Conservation (phyloP, 1,284 basidiomycete species). For the Sutorius eximius region DNA sequence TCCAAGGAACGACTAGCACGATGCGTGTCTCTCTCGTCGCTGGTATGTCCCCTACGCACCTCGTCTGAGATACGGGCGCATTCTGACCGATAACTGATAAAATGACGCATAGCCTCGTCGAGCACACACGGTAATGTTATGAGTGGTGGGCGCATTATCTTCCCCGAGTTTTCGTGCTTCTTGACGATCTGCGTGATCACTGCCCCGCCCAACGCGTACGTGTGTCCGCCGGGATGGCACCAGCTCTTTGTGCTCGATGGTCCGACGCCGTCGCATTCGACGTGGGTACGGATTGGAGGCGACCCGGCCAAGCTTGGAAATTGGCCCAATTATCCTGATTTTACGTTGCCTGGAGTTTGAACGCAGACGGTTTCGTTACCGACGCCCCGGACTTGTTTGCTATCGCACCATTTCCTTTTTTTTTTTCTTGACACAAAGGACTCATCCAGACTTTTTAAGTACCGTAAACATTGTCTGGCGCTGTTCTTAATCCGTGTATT, state of each 20-base stretch:
- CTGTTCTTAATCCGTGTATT: too few relatives aligned
- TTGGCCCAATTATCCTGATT: conserved; percentile 66
- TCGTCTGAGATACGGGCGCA: not conserved
- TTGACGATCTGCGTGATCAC: conserved; percentile 65
- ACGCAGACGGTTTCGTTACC: too few relatives aligned
- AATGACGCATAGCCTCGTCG: conserved; percentile 50
- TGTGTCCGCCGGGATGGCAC: conserved; percentile 75
- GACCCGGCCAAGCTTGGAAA: conserved; percentile 65
- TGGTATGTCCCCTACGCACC: conserved; percentile 18
- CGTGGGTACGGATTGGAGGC: conserved; percentile 74
- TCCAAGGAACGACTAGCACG: conserved; percentile 54
- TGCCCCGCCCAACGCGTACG: conserved; percentile 64
- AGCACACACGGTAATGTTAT: conserved; percentile 78
- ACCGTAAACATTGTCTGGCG: too few relatives aligned
- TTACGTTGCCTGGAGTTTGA: conserved; percentile 24
- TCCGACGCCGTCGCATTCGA: conserved; percentile 69
- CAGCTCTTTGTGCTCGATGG: conserved; percentile 73
- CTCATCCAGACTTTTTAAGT: too few relatives aligned
- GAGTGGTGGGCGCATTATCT: conserved; percentile 63
- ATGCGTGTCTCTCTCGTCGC: conserved; percentile 64
- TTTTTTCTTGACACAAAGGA: too few relatives aligned
- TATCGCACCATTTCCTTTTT: too few relatives aligned
- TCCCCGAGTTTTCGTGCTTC: conserved; percentile 63
- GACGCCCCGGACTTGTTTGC: too few relatives aligned
- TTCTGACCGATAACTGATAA: not conserved